Base-by-base conservation (phyloP, 768 basidiomycete species). In the Termitomyces sp. region DNA sequence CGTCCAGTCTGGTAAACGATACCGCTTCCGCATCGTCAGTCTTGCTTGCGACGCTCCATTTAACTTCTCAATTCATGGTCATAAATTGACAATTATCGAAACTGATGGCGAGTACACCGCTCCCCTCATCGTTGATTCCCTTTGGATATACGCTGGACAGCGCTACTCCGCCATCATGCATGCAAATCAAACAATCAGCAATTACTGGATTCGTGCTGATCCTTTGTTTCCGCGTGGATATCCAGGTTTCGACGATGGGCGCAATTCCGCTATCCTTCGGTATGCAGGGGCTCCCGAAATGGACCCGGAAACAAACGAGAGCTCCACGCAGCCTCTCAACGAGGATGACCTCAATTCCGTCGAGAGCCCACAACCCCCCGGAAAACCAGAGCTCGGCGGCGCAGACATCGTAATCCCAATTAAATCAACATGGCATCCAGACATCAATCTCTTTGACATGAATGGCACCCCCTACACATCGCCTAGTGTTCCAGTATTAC, bases 61-160 rank as follows among this genome's bases (percentile, higher is more conserved):
- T 62, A 66, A 65, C 40, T 79, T 81, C 62, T 66, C 73, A 3
- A 74, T 81, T 26, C 74, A 79, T 58, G 68, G 70, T 17, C 79
- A 81, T 56, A 63, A 38, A 3, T 46, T 57, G 56, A 80, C 76
- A 2, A 68, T 83, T 55, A 82, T 84, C 42, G 81, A 83, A 60
- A 76, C 64, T 2, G 82, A 83, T 43, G 74, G 76, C 1, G 66
- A 63, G 38, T 75, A 75, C 59, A 71, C 71, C 0, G 35, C 64
- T 24, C 76, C 80, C 0, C 64, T 76, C 3, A 65, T 68, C 3
- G 79, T 77, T 3, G 76, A 78, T 48, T 70, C 65, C 12, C 65
- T 74, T 41, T 58, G 30, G 22, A 40, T 57, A 5, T 57, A 47
- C 12, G 35, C 51, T 11, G 56, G 56, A 17, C 56, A 57, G 74